Conservation (phyloP, 139 green algal species). For the Tetradesmus lagerheimii region DNA sequence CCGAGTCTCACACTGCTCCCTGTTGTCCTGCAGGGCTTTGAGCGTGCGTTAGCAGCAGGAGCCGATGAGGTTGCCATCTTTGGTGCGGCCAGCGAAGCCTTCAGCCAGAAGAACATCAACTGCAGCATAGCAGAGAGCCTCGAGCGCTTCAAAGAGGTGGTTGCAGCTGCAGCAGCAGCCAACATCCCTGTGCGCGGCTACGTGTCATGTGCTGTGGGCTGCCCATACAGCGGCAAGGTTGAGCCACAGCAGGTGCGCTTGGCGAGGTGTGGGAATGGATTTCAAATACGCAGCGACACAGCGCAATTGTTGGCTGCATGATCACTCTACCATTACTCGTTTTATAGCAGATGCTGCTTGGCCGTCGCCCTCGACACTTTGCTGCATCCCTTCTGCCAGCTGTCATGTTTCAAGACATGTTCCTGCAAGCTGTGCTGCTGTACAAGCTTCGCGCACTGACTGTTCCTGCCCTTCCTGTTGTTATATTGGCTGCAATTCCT, state of each 20-base stretch:
- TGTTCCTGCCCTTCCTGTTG: background rate
- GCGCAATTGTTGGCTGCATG: background rate
- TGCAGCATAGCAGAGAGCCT: slow-evolving; percentile 82
- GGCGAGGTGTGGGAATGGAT: slow-evolving; percentile 51
- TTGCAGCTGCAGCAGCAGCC: slow-evolving; percentile 58
- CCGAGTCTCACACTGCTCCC: background rate
- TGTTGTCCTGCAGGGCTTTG: slow-evolving; percentile 77
- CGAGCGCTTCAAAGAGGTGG: slow-evolving; percentile 76
- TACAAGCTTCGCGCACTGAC: background rate
- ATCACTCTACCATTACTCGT: too few relatives aligned
- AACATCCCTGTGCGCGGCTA: slow-evolving; percentile 67
- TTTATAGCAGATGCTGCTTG: background rate
- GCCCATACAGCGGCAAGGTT: slow-evolving; percentile 80
- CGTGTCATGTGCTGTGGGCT: slow-evolving; percentile 87
- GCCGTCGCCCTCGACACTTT: background rate
- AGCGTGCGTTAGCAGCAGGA: slow-evolving; percentile 80
- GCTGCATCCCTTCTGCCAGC: too few relatives aligned
- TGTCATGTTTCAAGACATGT: background rate
- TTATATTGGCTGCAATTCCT: background rate
- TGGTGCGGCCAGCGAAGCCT: slow-evolving; percentile 84
- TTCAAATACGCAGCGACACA: background rate
- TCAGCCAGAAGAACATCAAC: slow-evolving; percentile 92
- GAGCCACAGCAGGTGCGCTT: slow-evolving; percentile 8
- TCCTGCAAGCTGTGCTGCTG: background rate
- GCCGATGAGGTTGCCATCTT: slow-evolving; percentile 93